These are phyloP conservation scores for Agrostemma githago DNA, from an alignment of 148 eudicot genomes.

Conservation along the genomic window DNA sequence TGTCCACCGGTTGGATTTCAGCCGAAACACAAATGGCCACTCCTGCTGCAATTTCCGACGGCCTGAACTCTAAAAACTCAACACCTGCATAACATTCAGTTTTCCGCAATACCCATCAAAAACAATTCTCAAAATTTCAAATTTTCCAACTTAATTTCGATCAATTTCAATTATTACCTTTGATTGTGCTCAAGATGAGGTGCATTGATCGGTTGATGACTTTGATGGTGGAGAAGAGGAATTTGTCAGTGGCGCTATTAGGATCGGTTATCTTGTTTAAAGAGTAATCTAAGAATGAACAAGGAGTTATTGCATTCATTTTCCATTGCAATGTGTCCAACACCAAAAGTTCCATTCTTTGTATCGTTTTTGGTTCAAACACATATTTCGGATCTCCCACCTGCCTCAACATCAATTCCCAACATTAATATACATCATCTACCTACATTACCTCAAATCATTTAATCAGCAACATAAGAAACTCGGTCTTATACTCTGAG, in stretches of 20 bases:
- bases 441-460: neutral
- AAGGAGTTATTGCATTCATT: conserved; percentile 68
- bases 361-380: conserved; percentile 76
- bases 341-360: conserved; percentile 80
- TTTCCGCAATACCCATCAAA: conserved; percentile 25
- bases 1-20: conserved; percentile 38
- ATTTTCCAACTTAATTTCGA: neutral
- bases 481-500: no score
- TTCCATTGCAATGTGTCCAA: conserved; percentile 70
- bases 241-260: conserved; percentile 22
- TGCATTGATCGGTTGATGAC: conserved; percentile 48
- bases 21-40: conserved; percentile 51
- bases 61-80: conserved; percentile 73
- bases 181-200: conserved; percentile 50
- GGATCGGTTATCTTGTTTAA: conserved; percentile 26
- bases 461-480: neutral
- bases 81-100: conserved; percentile 53
- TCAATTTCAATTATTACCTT: conserved; percentile 35
- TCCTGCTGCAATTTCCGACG: conserved; percentile 73
- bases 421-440: neutral
- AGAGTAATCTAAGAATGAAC: conserved; percentile 58
- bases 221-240: conserved; percentile 25
- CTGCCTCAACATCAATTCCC: conserved; percentile 32
- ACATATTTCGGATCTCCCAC: conserved; percentile 57
- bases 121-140: neutral